Evolutionary conservation across 2,329 filamentous ascomycete genomes (phyloP).

Genomic region (Colletotrichum siamense): DNA sequence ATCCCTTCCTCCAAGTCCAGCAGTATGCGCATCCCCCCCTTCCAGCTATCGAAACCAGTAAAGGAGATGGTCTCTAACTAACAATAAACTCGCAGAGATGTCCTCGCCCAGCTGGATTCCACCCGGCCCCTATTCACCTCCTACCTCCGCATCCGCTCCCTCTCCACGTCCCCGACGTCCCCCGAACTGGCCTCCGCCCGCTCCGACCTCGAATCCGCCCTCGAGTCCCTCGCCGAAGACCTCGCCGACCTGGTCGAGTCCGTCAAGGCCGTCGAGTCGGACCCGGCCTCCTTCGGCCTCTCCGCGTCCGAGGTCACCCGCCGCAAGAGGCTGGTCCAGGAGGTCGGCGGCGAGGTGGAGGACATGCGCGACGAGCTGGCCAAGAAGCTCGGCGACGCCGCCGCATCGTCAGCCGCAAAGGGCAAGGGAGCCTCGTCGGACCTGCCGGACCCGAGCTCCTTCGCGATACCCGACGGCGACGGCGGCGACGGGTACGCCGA

Average conservation of each 20-base stretch:
- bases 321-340: constrained; percentile 81
- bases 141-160: constrained; percentile 93
- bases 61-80: background rate
- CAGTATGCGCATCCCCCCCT: constrained; percentile 52
- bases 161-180: constrained; percentile 72
- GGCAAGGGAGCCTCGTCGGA: constrained; percentile 42
- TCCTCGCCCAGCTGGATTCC: constrained; percentile 80
- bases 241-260: constrained; percentile 87
- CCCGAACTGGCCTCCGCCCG: constrained; percentile 86
- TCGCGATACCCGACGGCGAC: constrained; percentile 63
- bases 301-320: constrained; percentile 82
- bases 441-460: constrained; percentile 58
- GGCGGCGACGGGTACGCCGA: constrained; percentile 69
- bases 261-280: constrained; percentile 84
- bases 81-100: constrained; percentile 70
- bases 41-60: constrained; percentile 48
- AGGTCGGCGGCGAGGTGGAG: constrained; percentile 88
- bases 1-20: constrained; percentile 76
- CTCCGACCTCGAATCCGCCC: constrained; percentile 68
- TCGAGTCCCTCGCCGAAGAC: constrained; percentile 78
- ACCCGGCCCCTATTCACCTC: constrained; percentile 90
- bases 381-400: constrained; percentile 53
- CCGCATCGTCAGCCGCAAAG: constrained; percentile 26
- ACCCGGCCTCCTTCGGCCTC: constrained; percentile 87
- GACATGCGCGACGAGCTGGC: constrained; percentile 86